Base-by-base conservation (phyloP, 192 early-diverging fungal species). In the Coemansia sp. region DNA sequence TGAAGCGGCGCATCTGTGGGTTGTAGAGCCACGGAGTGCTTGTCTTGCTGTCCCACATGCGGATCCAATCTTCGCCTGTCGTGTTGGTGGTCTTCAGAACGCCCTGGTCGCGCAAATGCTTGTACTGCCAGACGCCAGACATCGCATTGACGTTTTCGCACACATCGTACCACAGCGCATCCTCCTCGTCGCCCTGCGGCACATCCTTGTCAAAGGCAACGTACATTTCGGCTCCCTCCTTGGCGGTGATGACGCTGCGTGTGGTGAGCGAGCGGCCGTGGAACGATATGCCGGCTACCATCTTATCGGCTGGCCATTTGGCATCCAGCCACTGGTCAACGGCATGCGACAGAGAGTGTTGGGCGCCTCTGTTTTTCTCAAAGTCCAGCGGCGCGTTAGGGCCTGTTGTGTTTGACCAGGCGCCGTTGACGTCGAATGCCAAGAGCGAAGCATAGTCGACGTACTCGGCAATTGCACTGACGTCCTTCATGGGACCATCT, bases 381-480 rank as follows among this genome's bases (percentile, higher is more conserved):
- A 66, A 48, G 16, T 75, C 62, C 20, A 89, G 72, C 24, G 89
- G 88, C 15, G 89, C 88, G 65, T 86, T 89, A 53, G 89, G 89
- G 2, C 88, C 89, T 0, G 87, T 90, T 0, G 76, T 69, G 43
- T 78, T 62, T 57, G 76, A 71, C 88, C 89, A 92, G 5, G 83
- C 71, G 30, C 89, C 87, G 67, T 86, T 77, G 62, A 84, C 79
- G 69, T 89, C 90, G 58, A 92, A 91, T 2, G 86, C 87, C 86
- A 90, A 83, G 24, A 94, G 60, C 20, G 89, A 89, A 35, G 91
- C 86, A 49, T 83, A 86, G 70, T 88, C 85, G 2, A 93, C 83
- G 36, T 83, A 86, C 64, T 87, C 81, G 58, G 85, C 87, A 72
- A 85, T 90, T 12, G 70, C 83, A 39, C 75, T 79, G 6, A 90